Evolutionary conservation across 2,329 filamentous ascomycete species (phyloP).

Genomic region (Fusarium kyushuense): DNA sequence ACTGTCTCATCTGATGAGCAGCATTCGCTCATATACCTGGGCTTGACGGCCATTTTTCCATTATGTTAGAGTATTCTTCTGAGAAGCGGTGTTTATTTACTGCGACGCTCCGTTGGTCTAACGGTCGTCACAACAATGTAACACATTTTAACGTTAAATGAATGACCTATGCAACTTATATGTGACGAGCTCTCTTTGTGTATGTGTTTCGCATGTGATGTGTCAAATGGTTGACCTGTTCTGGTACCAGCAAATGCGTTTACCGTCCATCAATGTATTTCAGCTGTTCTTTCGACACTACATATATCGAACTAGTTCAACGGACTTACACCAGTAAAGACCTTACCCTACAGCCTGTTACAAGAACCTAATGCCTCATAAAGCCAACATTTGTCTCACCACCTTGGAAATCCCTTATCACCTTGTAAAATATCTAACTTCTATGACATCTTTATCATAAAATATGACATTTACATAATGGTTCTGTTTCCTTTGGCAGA

Average conservation of each 20-base stretch:
- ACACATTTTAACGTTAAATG: conserved; percentile 27
- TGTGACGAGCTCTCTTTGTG: background rate
- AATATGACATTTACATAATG: no score
- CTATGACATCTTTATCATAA: no score
- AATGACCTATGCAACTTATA: conserved; percentile 5
- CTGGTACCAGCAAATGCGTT: background rate
- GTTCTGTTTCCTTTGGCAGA: no score
- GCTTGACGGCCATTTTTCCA: conserved; percentile 44
- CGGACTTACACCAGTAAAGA: background rate
- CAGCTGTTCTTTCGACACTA: background rate
- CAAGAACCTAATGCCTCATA: background rate
- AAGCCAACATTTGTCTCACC: background rate
- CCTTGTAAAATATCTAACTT: background rate
- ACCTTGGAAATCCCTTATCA: background rate
- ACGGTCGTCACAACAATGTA: conserved; percentile 37
- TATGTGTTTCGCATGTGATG: background rate
- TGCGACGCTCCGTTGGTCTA: conserved; percentile 42
- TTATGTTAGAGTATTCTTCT: conserved; percentile 46
- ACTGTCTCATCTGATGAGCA: conserved; percentile 37
- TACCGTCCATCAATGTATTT: background rate
- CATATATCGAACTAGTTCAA: background rate
- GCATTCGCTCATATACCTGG: conserved; percentile 44
- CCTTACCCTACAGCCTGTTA: background rate
- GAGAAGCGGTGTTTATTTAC: conserved; percentile 42
- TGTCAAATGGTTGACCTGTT: background rate